Percentiles rank a stretch among this genome's conserved stretches.
These are phyloP conservation scores for Xylaria venustula DNA, from an alignment of 495 filamentous ascomycete species.

Conservation along the genomic window DNA sequence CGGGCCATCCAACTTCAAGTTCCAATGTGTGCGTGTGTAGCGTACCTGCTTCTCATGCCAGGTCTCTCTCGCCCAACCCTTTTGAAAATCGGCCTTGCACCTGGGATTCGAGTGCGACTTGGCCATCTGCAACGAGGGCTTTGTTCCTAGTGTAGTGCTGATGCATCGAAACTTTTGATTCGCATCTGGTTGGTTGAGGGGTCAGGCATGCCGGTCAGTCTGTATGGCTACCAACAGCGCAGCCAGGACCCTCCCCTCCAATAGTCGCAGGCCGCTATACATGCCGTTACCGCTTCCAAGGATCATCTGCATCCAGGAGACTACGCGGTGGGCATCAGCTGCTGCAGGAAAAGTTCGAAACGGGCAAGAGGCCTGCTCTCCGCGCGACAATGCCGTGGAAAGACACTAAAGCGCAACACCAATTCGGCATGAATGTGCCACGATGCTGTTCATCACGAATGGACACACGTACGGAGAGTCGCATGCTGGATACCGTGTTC, in stretches of 20 bases:
- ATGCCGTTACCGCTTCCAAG: background rate
- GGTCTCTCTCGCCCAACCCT: conserved; percentile 6
- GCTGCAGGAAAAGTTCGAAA: conserved; percentile 18
- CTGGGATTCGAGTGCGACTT: conserved; percentile 13
- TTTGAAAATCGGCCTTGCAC: conserved; percentile 8
- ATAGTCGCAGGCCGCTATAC: background rate
- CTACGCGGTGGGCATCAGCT: conserved; percentile 6
- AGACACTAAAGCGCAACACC: background rate
- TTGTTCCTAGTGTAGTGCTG: conserved; percentile 4
- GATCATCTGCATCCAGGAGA: background rate
- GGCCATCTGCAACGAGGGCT: conserved; percentile 4
- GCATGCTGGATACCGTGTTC: background rate
- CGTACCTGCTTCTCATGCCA: conserved; percentile 17
- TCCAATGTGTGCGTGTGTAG: background rate
- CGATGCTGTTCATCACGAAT: conserved; percentile 10
- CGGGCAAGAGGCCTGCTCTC: background rate
- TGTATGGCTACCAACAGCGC: conserved; percentile 4
- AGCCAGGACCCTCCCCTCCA: background rate
- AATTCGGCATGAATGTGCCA: conserved; percentile 10
- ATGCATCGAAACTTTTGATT: conserved; percentile 12
- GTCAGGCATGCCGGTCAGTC: conserved; percentile 11
- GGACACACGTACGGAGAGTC: background rate
- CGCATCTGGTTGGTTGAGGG: conserved; percentile 12
- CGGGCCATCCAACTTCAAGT: background rate
- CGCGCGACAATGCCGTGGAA: conserved; percentile 4